phyloP scores from a whole-genome alignment of 352 stramenopile genomes.

The Phytopythium vexans region DNA sequence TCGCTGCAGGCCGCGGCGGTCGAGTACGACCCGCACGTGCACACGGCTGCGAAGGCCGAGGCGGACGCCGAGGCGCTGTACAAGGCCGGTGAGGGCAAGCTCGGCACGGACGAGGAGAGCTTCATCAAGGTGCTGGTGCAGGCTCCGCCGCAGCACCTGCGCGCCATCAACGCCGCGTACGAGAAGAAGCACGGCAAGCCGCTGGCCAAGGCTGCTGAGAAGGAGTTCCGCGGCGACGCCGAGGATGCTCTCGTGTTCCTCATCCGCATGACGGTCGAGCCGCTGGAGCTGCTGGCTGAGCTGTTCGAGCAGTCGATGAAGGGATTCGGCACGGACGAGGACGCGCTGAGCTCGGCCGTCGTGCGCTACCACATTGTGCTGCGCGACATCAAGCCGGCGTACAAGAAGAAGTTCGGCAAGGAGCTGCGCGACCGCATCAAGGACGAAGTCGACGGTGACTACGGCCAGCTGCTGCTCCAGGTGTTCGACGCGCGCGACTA shows the following conservation, averaged over 20 bases:
- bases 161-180: slow-evolving; percentile 54
- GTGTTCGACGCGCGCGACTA: slow-evolving; percentile 48
- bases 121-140: slow-evolving; percentile 56
- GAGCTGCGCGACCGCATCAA: slow-evolving; percentile 80
- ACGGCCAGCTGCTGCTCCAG: slow-evolving; percentile 58
- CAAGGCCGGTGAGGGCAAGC: slow-evolving; percentile 63
- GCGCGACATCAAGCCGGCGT: slow-evolving; percentile 75
- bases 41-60: slow-evolving; percentile 63
- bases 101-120: slow-evolving; percentile 66
- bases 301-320: slow-evolving; percentile 73
- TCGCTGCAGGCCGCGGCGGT: slow-evolving; percentile 54
- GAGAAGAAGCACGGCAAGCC: slow-evolving; percentile 69
- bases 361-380: slow-evolving; percentile 84
- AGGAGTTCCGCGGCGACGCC: slow-evolving; percentile 61
- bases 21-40: slow-evolving; percentile 54
- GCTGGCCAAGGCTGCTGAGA: slow-evolving; percentile 54
- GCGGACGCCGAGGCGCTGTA: slow-evolving; percentile 62
- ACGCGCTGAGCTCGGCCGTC: slow-evolving; percentile 53
- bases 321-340: slow-evolving; percentile 68
- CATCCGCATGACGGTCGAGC: slow-evolving; percentile 61
- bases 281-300: slow-evolving; percentile 56
- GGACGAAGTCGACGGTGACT: slow-evolving; percentile 71
- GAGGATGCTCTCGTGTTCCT: slow-evolving; percentile 64
- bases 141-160: slow-evolving; percentile 59
- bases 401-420: slow-evolving; percentile 81